Base-by-base conservation (phyloP, 345 rosid species). In the Draba incana region DNA sequence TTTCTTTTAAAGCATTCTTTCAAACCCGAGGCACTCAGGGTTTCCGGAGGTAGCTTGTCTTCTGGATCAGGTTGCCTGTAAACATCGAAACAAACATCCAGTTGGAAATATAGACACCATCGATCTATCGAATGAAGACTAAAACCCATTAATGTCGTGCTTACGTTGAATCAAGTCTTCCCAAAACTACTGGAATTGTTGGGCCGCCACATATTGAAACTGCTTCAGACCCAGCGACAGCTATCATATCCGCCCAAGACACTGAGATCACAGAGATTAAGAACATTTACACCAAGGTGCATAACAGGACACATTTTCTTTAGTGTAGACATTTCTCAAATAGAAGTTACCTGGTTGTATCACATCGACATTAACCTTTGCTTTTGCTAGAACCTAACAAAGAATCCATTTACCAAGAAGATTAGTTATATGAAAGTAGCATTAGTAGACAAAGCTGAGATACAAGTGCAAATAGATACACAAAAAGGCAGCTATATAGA, bases 191-290 rank as follows among this genome's bases (percentile, higher is more conserved):
- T 15, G 88, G 77, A 39, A 93, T 86, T 33, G 78, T 71, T 7
- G 98, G 98, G 75, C 98, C 98, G n/a, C 96, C 94, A 61, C 97
- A 90, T 52, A 85, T 51, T 10, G 96, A 85, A 80, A 90, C 90
- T 65, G 96, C 97, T 81, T 86, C 94, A 58, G 98, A 93, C 63
- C 94, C 97, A 58, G 87, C 92, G 10, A 90, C 84, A 78, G 92
- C 81, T 60, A 90, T 92, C 89, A 86, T 83, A 82, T 92, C 98
- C 2, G 98, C 93, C 98, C 98, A 90, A 27, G 98, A 90, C 45
- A 90, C 97, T 93, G 75, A 82, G 15, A 67, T 33, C 10, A 62
- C 57, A 78, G 46, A 78, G 45, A 46, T 65, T 68, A 52, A 58
- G 41, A 52, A 57, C 31, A 70, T 59, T 74, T 79, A 76, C 58